Base-by-base conservation (phyloP, 2,329 filamentous ascomycete genomes). In the Aspergillus unguis region DNA sequence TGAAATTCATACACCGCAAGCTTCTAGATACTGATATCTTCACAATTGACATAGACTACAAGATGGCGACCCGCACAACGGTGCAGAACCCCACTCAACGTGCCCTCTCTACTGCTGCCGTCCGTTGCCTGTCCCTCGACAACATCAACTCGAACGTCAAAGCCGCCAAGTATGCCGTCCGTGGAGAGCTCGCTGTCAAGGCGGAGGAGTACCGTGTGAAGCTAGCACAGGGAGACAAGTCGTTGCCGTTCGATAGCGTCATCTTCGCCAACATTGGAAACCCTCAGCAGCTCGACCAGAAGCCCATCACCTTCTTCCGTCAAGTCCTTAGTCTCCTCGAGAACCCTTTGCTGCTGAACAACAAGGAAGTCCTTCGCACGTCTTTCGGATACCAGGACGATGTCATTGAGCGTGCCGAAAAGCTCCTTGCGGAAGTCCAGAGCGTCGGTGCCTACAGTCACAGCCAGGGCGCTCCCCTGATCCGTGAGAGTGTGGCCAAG, bases 241-340 rank as follows among this genome's bases (percentile, higher is more conserved):
- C 64, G n/a, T 80, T 97, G 46, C 92, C 94, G 44, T 99, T 99
- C 74, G 80, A 89, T 65, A 82, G 90, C 55, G 86, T 99, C 73
- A 92, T 99, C 76, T 92, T 89, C 58, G 94, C 94, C 75, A 99
- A 99, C 77, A 99, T 99, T 68, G 94, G 94, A 69, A 99, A 99
- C 79, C 94, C 94, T 3, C 94, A 99, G 76, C 94, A 99, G 77
- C 85, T 99, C 58, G 94, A 96, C 76, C 94, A 99, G 81, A 95
- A 97, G 80, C 94, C 94, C 66, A 92, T 99, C 66, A 99, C 94
- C 62, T 99, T 96, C 81, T 96, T 99, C 84, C 86, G 94, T 63
- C 92, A 99, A 77, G 94, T 99, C 28, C 82, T 94, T 66, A 95
- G 90, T 75, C 74, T 99, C 57, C 75, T 97, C 54, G 94, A 99